Evolutionary conservation across 768 basidiomycete species (phyloP), one percentile per base, ranked within the genome.

Genomic region (Lentinus brumalis): DNA sequence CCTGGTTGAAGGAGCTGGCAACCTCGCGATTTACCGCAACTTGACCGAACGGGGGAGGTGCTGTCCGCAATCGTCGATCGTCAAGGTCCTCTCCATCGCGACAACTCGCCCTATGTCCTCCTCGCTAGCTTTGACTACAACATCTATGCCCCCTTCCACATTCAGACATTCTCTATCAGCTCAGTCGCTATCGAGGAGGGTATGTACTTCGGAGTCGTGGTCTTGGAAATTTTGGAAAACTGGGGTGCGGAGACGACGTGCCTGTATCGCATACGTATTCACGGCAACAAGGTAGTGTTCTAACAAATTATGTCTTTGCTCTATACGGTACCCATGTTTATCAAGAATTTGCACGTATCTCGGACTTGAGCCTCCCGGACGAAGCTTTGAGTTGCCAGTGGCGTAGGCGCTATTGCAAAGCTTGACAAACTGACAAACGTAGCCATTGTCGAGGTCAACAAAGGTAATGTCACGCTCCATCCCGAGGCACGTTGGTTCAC

Each of bases 241-340:
- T 57, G 56, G 56, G 56, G 56, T 8, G 14, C 15, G 4, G 6
- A 8, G 5, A 46, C 39, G 1, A 50, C 47, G 5, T 57, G 56
- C 15, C 12, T 57, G 31, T 57, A 57, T 38, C 46, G 56, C 7
- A 12, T 57, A 6, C 56, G 56, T 16, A 30, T 50, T 29, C 56
- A 57, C 15, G 56, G 46, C 7, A 15, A 38, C 18, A 16, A 32
- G 10, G 15, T 14, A 14, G 6, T 51, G 16, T 31, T 9, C 30
- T 21, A 35, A 8, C 5, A 9, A 35, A 6, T 2, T 29, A 18
- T 16, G 31, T 18, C 16, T 35, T n/a, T 15, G 3, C 5, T 30
- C 14, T 29, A 26, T 15, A 11, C n/a, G 5, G 26, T 6, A 15
- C 16, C 16, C 3, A 47, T 29, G 10, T 29, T 47, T 21, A 15